Percentiles rank a stretch among this genome's conserved stretches.
Evolutionary conservation across 176 grass and related monocot species (phyloP).

Genomic region (Eleusine indica): DNA sequence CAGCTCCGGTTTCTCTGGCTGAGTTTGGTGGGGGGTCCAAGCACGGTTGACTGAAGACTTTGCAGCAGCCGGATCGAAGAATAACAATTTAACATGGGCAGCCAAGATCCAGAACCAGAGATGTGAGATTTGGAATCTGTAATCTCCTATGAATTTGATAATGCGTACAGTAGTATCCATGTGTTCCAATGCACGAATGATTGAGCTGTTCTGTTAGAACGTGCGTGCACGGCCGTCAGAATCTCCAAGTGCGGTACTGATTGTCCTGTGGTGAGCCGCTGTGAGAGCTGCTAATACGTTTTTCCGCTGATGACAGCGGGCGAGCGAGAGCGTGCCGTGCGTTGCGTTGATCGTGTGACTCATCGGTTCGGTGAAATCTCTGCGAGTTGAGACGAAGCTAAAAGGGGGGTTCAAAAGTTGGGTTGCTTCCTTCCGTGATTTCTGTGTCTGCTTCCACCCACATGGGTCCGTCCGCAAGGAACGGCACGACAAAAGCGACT

Average conservation of each 20-base stretch:
- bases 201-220: neutral
- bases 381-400: neutral
- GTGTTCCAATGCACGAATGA: neutral
- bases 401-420: neutral
- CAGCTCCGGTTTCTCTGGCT: too few species aligned
- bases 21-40: neutral
- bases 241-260: neutral
- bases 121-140: conserved; percentile 1
- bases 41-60: neutral
- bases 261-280: neutral
- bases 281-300: too few species aligned
- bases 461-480: neutral
- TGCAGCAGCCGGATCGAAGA: neutral
- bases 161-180: neutral
- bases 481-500: neutral
- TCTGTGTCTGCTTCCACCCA: conserved; percentile 33
- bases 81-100: neutral
- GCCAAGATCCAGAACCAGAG: neutral
- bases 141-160: neutral
- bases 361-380: neutral
- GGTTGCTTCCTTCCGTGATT: conserved; percentile 36
- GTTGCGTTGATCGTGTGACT: neutral
- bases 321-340: neutral
- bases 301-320: neutral
- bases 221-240: neutral